These are phyloP conservation scores for Dictyostelium brefeldianum DNA, from an alignment of 78 protist species.

Conservation along the genomic window DNA sequence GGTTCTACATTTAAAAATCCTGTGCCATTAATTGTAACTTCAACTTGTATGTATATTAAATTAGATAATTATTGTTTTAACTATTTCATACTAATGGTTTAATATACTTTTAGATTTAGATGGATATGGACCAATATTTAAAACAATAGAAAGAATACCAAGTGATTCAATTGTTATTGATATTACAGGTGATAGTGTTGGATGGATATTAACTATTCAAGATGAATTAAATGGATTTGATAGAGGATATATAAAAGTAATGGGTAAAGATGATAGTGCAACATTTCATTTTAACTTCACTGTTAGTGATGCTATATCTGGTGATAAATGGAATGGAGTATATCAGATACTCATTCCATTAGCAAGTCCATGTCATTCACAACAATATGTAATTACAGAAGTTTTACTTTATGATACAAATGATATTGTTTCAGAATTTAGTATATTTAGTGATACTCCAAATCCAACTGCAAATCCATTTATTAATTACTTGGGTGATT, in stretches of 20 bases:
- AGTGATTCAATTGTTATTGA: background rate
- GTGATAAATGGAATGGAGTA: background rate
- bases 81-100: no score
- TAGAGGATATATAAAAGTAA: background rate
- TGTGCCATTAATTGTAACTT: no score
- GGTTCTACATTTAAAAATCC: no score
- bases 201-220: background rate
- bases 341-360: background rate
- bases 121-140: no score
- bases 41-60: no score
- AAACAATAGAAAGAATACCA: background rate
- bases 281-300: background rate
- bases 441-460: background rate
- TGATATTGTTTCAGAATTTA: background rate
- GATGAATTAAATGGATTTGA: background rate
- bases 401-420: background rate
- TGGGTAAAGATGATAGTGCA: background rate
- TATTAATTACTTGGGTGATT: background rate
- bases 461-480: background rate
- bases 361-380: background rate
- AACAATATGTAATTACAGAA: background rate
- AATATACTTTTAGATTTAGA: no score
- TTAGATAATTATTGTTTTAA: no score
- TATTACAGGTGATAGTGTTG: background rate
- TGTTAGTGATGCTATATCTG: background rate